A percentile compares a stretch with the other conserved stretches of the same genome.
Evolutionary conservation across 2,329 filamentous ascomycete genomes (phyloP).

Genomic region (Aspergillus bombycis): DNA sequence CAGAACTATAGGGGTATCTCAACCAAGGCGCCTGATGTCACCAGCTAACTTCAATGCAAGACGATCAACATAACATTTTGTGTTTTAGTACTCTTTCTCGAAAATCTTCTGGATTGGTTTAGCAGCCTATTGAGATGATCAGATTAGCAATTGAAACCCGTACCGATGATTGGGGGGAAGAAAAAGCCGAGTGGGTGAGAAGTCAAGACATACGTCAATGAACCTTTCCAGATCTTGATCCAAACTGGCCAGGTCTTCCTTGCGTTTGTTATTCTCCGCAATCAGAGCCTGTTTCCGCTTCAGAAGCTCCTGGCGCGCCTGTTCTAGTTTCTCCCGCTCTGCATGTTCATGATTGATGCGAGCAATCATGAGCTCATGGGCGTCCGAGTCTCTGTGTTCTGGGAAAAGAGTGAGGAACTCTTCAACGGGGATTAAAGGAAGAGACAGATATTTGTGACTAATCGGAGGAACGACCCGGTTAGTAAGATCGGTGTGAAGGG

Average conservation of each 20-base stretch:
- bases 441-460: slow-evolving; percentile 77
- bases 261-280: slow-evolving; percentile 84
- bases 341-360: slow-evolving; percentile 88
- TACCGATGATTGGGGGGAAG: neutral
- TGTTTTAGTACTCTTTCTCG: slow-evolving; percentile 65
- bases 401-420: slow-evolving; percentile 79
- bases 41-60: slow-evolving; percentile 16
- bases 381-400: slow-evolving; percentile 70
- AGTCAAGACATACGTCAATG: slow-evolving; percentile 69
- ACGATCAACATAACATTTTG: neutral
- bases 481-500: neutral
- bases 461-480: neutral
- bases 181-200: neutral
- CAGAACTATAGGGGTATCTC: slow-evolving; percentile 30
- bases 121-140: slow-evolving; percentile 62
- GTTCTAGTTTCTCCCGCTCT: slow-evolving; percentile 82
- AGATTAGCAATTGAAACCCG: slow-evolving; percentile 20
- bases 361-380: slow-evolving; percentile 83
- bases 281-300: slow-evolving; percentile 72
- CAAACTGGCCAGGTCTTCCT: slow-evolving; percentile 87
- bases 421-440: slow-evolving; percentile 81
- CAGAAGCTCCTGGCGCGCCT: slow-evolving; percentile 75
- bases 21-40: slow-evolving; percentile 22
- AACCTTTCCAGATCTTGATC: slow-evolving; percentile 93
- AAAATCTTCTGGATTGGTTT: slow-evolving; percentile 87